phyloP scores from a whole-genome alignment of 2,329 filamentous ascomycete species.

The Calonectria pseudoreteaudii region DNA sequence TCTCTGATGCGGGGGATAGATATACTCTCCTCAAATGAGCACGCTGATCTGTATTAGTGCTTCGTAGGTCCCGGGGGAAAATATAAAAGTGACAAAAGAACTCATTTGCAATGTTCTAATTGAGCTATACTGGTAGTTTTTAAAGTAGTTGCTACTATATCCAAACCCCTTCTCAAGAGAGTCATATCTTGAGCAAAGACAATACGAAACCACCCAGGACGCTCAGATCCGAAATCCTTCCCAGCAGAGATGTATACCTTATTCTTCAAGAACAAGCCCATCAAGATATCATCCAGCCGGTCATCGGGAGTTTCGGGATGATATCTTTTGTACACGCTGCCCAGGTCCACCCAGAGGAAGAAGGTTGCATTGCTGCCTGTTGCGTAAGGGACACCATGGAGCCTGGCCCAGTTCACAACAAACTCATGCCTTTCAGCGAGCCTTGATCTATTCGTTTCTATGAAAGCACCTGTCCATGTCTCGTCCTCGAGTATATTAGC shows the following conservation, averaged over 20 bases:
- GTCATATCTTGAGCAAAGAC: not conserved
- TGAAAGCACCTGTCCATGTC: not conserved
- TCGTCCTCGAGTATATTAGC: not conserved
- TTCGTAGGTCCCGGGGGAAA: too few species aligned
- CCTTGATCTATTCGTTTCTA: not conserved
- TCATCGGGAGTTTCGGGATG: not conserved
- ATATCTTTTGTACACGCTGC: not conserved
- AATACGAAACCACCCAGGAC: not conserved
- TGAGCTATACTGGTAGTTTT: too few species aligned
- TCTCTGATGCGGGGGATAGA: too few species aligned
- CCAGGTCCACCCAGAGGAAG: not conserved
- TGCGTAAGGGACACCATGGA: not conserved
- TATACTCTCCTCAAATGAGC: too few species aligned
- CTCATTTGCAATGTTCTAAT: too few species aligned
- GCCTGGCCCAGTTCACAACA: not conserved
- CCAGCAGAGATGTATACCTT: not conserved
- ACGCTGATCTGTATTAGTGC: too few species aligned
- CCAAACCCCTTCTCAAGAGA: too few species aligned
- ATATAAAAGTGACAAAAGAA: too few species aligned
- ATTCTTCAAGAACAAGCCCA: not conserved
- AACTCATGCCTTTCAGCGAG: not conserved
- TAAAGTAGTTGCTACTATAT: too few species aligned
- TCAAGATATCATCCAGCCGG: not conserved
- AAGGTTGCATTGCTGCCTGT: not conserved
- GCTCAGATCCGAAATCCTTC: not conserved